Conservation (phyloP, 225 moss, liverwort and hornwort species). For the Bryum argenteum region DNA sequence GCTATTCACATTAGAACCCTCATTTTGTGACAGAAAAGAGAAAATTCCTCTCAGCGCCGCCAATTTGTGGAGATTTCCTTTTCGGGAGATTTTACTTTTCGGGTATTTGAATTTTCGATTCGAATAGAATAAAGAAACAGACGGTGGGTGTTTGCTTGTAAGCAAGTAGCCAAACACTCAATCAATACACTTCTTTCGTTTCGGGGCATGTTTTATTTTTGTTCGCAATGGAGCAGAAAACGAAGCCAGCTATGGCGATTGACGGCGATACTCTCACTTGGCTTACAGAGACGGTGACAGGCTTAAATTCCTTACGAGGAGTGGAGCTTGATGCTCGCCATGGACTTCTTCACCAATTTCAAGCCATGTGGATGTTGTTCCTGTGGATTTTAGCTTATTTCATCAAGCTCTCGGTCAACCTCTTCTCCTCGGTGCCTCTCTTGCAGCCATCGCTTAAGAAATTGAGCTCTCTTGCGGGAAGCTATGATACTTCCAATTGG, state of each 20-base stretch:
- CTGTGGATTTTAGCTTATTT: slow-evolving; percentile 58
- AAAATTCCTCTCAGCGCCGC: too few species aligned
- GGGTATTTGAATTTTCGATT: too few species aligned
- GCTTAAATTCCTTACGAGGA: slow-evolving; percentile 38
- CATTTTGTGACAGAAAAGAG: too few species aligned
- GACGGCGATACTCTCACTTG: slow-evolving; percentile 17
- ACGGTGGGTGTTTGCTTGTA: too few species aligned
- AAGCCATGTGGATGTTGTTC: slow-evolving; percentile 36
- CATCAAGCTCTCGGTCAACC: slow-evolving; percentile 45
- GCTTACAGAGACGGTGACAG: slow-evolving; percentile 29
- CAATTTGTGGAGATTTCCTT: too few species aligned
- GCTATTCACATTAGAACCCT: too few species aligned
- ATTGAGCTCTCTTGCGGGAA: slow-evolving; percentile 32
- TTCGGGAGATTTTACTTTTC: too few species aligned
- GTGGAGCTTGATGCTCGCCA: slow-evolving; percentile 49
- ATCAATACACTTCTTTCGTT: too few species aligned
- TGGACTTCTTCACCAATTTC: slow-evolving; percentile 44
- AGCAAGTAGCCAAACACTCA: too few species aligned
- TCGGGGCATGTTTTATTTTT: too few species aligned
- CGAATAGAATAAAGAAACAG: too few species aligned
- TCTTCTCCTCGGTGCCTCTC: slow-evolving; percentile 53
- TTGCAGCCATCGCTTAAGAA: slow-evolving; percentile 38
- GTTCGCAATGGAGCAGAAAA: neutral
- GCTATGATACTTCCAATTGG: neutral
- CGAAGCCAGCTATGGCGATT: slow-evolving; percentile 5